Percentiles rank a stretch among this genome's conserved stretches.
These are phyloP conservation scores for Leccinum boreale DNA, from an alignment of 768 basidiomycete genomes.

Conservation along the genomic window DNA sequence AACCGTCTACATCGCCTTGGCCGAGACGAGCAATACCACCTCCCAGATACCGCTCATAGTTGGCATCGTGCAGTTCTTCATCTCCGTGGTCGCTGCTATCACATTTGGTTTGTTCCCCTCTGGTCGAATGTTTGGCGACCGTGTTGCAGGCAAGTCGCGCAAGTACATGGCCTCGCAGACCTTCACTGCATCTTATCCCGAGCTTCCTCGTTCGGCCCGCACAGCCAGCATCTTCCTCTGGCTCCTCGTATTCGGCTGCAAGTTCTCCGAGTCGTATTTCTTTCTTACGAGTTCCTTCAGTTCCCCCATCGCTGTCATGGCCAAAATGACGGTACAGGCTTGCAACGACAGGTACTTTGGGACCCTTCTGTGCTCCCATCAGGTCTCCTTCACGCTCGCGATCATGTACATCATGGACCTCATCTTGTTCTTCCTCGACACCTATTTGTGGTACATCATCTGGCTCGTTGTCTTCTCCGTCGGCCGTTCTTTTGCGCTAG, in stretches of 20 bases:
- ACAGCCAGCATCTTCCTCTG: slow-evolving; percentile 84
- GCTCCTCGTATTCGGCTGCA: slow-evolving; percentile 94
- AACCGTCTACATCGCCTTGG: slow-evolving; percentile 87
- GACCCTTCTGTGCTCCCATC: slow-evolving; percentile 77
- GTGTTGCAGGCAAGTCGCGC: slow-evolving; percentile 94
- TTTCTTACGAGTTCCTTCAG: slow-evolving; percentile 97
- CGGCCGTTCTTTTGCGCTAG: slow-evolving; percentile 84
- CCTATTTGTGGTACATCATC: slow-evolving; percentile 99
- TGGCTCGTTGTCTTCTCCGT: slow-evolving; percentile 97
- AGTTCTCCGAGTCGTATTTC: slow-evolving; percentile 96
- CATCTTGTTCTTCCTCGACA: slow-evolving; percentile 97
- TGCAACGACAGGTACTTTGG: slow-evolving; percentile 88
- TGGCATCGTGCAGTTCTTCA: slow-evolving; percentile 90
- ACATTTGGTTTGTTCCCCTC: slow-evolving; percentile 89
- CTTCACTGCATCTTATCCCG: slow-evolving; percentile 96
- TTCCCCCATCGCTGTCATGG: slow-evolving; percentile 95
- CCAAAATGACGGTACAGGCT: slow-evolving; percentile 87
- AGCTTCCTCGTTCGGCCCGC: slow-evolving; percentile 67
- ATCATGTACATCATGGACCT: slow-evolving; percentile 99
- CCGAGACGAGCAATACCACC: slow-evolving; percentile 53
- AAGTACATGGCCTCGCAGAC: slow-evolving; percentile 99
- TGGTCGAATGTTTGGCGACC: slow-evolving; percentile 97
- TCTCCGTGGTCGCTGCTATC: slow-evolving; percentile 80
- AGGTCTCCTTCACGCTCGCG: slow-evolving; percentile 86
- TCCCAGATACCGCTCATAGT: slow-evolving; percentile 83